Conservation (phyloP, 1,139 yeast species). For the Geotrichum cucujoidarum region DNA sequence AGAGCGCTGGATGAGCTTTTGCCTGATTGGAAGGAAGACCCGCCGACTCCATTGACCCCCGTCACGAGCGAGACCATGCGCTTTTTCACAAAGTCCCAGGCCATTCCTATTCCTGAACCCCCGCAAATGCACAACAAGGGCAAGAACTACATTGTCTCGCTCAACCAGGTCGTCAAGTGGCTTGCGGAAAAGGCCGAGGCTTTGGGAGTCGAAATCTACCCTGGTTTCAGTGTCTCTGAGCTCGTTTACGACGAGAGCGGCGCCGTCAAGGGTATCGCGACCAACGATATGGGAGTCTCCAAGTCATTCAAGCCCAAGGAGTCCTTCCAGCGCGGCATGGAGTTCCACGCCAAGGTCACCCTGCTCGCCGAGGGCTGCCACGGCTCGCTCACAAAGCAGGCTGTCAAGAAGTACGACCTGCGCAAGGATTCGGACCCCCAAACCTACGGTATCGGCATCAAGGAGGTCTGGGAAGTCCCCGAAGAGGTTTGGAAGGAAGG, state of each 20-base stretch:
- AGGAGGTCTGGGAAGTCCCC: slow-evolving; percentile 95
- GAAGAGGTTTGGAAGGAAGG: slow-evolving; percentile 80
- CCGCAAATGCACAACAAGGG: slow-evolving; percentile 82
- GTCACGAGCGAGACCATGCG: slow-evolving; percentile 74
- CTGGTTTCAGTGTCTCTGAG: slow-evolving; percentile 87
- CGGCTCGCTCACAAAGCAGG: slow-evolving; percentile 81
- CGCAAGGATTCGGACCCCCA: slow-evolving; percentile 68
- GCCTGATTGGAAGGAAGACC: slow-evolving; percentile 55
- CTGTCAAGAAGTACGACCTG: slow-evolving; percentile 60
- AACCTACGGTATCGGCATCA: slow-evolving; percentile 91
- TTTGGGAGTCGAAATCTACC: slow-evolving; percentile 87
- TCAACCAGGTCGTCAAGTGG: slow-evolving; percentile 76
- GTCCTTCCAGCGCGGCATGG: slow-evolving; percentile 92
- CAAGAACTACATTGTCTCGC: slow-evolving; percentile 77
- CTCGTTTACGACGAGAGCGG: slow-evolving; percentile 56
- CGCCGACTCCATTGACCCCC: slow-evolving; percentile 70
- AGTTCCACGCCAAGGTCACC: slow-evolving; percentile 82
- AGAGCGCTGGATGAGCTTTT: slow-evolving; percentile 77
- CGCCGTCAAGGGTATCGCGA: slow-evolving; percentile 80
- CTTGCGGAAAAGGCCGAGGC: slow-evolving; percentile 87
- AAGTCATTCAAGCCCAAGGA: slow-evolving; percentile 71
- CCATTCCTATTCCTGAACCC: slow-evolving; percentile 82
- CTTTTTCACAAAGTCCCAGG: slow-evolving; percentile 52
- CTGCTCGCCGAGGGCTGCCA: slow-evolving; percentile 96
- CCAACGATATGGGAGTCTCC: slow-evolving; percentile 83